Evolutionary conservation across 768 basidiomycete genomes (phyloP).

Genomic region (Suillus decipiens): DNA sequence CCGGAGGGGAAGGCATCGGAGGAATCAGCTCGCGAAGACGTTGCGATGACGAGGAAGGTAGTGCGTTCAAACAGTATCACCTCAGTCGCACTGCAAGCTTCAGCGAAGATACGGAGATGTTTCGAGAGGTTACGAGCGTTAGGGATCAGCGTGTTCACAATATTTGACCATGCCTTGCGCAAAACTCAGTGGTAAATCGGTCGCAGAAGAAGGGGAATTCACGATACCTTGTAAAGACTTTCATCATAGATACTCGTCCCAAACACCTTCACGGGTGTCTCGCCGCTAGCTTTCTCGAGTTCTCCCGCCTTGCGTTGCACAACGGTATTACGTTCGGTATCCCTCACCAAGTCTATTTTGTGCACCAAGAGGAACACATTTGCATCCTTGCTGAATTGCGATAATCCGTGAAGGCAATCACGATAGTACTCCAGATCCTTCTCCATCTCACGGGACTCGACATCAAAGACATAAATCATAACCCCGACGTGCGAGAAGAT

Average conservation of each 20-base stretch:
- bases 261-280: conserved; percentile 67
- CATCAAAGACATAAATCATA: conserved; percentile 98
- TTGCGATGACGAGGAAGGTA: conserved; percentile 97
- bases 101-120: conserved; percentile 85
- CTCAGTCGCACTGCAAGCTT: conserved; percentile 88
- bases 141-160: conserved; percentile 95
- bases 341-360: conserved; percentile 94
- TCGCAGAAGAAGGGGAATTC: conserved; percentile 7
- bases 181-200: conserved; percentile 13
- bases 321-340: conserved; percentile 49
- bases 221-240: conserved; percentile 84
- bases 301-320: conserved; percentile 78
- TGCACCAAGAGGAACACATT: conserved; percentile 89
- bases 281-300: conserved; percentile 66
- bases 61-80: conserved; percentile 96
- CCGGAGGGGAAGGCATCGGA: conserved; percentile 31
- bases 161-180: conserved; percentile 92
- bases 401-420: conserved; percentile 84
- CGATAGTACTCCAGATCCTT: conserved; percentile 92
- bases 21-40: conserved; percentile 52
- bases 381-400: conserved; percentile 78
- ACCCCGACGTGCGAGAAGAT: conserved; percentile 97
- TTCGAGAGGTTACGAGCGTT: conserved; percentile 87
- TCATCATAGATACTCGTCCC: conserved; percentile 98
- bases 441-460: conserved; percentile 79